Conservation (phyloP, 1,139 yeast species). For the Yamadazyma triangularis region DNA sequence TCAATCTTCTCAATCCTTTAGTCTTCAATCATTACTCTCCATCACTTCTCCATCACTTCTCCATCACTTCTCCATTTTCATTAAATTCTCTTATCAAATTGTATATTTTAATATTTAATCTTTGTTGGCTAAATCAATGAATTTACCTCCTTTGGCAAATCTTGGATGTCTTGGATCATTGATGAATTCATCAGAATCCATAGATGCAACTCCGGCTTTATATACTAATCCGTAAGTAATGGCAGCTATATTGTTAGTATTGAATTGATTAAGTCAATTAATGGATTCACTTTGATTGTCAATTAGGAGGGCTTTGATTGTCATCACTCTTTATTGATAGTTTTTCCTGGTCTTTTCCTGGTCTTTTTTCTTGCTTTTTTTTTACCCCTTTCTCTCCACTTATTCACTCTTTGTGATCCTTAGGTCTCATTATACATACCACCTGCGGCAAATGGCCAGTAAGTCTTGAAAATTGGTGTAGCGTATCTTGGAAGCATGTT, state of each 20-base stretch:
- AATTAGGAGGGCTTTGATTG: no score
- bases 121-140: slow-evolving; percentile 38
- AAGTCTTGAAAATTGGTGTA: slow-evolving; percentile 44
- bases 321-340: no score
- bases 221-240: slow-evolving; percentile 41
- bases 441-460: slow-evolving; percentile 50
- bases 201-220: slow-evolving; percentile 40
- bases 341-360: no score
- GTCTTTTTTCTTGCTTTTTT: no score
- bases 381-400: no score
- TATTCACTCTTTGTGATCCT: no score
- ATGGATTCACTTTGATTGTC: no score
- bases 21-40: no score
- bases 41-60: no score
- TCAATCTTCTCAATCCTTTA: no score
- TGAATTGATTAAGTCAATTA: no score
- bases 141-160: slow-evolving; percentile 48
- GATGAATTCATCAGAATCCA: slow-evolving; percentile 47
- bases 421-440: slow-evolving; percentile 47
- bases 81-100: neutral
- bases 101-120: slow-evolving; percentile 9
- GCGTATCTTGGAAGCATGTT: slow-evolving; percentile 29
- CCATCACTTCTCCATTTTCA: no score
- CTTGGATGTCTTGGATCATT: slow-evolving; percentile 55
- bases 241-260: slow-evolving; percentile 27